Percentiles rank a stretch among this genome's conserved stretches.
These are phyloP conservation scores for Heterobasidion irregulare DNA, from an alignment of 1,284 basidiomycete genomes.

Conservation along the genomic window DNA sequence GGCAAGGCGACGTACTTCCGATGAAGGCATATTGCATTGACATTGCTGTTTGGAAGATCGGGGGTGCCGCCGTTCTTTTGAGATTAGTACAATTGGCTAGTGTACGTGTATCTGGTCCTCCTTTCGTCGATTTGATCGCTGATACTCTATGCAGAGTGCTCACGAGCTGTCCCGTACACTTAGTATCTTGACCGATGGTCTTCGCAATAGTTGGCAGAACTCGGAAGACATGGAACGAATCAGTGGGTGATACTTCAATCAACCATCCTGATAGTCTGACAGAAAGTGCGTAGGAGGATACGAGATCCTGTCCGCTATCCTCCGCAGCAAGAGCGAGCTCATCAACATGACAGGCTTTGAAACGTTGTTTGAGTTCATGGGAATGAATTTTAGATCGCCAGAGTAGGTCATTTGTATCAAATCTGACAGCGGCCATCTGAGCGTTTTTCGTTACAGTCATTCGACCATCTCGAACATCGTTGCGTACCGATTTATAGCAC, in stretches of 20 bases:
- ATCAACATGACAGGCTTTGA: slow-evolving; percentile 75
- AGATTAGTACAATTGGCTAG: slow-evolving; percentile 74
- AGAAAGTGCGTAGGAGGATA: slow-evolving; percentile 61
- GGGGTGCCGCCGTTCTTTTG: slow-evolving; percentile 73
- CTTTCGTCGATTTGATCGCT: neutral
- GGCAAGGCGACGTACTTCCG: slow-evolving; percentile 51
- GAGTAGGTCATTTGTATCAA: slow-evolving; percentile 43
- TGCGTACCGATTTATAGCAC: slow-evolving; percentile 77
- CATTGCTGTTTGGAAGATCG: slow-evolving; percentile 74
- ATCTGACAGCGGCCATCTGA: neutral
- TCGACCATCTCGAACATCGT: slow-evolving; percentile 79
- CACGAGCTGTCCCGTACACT: slow-evolving; percentile 71
- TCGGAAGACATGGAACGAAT: slow-evolving; percentile 88
- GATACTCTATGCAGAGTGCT: slow-evolving; percentile 37
- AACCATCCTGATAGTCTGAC: neutral
- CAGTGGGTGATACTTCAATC: slow-evolving; percentile 35
- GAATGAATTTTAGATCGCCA: slow-evolving; percentile 73
- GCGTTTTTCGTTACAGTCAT: slow-evolving; percentile 34
- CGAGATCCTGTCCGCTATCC: slow-evolving; percentile 73
- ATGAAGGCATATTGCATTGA: slow-evolving; percentile 64
- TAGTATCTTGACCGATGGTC: slow-evolving; percentile 66
- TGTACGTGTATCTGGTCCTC: slow-evolving; percentile 27
- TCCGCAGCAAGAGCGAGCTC: slow-evolving; percentile 66
- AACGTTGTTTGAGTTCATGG: slow-evolving; percentile 77
- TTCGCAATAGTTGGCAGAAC: slow-evolving; percentile 84